These are phyloP conservation scores for Neoboletus brunneissimus DNA, from an alignment of 768 basidiomycete genomes.

Conservation along the genomic window DNA sequence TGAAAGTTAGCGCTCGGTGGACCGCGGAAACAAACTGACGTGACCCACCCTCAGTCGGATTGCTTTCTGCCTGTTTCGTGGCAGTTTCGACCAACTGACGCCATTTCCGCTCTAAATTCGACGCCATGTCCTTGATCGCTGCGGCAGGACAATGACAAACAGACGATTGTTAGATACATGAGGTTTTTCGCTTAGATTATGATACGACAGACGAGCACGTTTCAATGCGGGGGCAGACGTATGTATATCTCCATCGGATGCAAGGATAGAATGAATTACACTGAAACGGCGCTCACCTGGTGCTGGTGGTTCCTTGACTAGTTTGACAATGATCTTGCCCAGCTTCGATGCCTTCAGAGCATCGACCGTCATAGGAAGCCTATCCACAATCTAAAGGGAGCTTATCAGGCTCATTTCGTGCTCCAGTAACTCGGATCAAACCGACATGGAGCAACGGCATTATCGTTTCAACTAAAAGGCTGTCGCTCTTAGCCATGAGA, in stretches of 20 bases:
- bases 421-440: slow-evolving; percentile 23
- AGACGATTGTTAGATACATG: slow-evolving; percentile 68
- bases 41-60: slow-evolving; percentile 71
- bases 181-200: slow-evolving; percentile 32
- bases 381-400: slow-evolving; percentile 64
- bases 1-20: slow-evolving; percentile 24
- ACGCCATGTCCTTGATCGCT: slow-evolving; percentile 94
- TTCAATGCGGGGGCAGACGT: slow-evolving; percentile 27
- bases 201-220: slow-evolving; percentile 32
- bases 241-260: slow-evolving; percentile 31
- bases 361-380: slow-evolving; percentile 71
- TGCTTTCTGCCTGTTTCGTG: slow-evolving; percentile 41
- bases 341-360: slow-evolving; percentile 69
- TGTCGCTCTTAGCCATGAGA: slow-evolving; percentile 53
- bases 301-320: slow-evolving; percentile 71
- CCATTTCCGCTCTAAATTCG: slow-evolving; percentile 85
- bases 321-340: slow-evolving; percentile 74
- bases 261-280: slow-evolving; percentile 15
- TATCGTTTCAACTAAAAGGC: slow-evolving; percentile 62
- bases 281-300: slow-evolving; percentile 63
- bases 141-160: slow-evolving; percentile 41
- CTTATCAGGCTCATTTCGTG: slow-evolving; percentile 18
- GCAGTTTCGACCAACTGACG: slow-evolving; percentile 58
- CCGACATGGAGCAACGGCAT: slow-evolving; percentile 88
- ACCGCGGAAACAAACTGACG: slow-evolving; percentile 41